phyloP scores from a whole-genome alignment of 225 moss, liverwort and hornwort species.

The Takakia lepidozioides region DNA sequence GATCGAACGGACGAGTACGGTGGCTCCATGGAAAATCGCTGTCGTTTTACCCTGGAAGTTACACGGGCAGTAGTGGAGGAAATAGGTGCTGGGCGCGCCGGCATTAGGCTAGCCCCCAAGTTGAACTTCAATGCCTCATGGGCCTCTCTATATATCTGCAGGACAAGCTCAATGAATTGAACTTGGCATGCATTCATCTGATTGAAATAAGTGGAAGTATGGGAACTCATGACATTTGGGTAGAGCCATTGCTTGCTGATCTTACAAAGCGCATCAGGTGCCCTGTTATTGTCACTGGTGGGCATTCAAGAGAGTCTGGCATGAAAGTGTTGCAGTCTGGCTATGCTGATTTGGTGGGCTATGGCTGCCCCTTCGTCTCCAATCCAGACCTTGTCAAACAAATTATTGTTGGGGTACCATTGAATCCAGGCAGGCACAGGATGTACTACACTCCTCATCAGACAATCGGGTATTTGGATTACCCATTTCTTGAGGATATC shows the following conservation, averaged over 20 bases:
- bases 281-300: conserved; percentile 39
- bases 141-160: conserved; percentile 28
- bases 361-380: conserved; percentile 44
- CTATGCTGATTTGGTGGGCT: conserved; percentile 41
- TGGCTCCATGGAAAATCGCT: conserved; percentile 25
- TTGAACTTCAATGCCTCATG: conserved; percentile 23
- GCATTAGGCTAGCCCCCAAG: conserved; percentile 23
- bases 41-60: conserved; percentile 24
- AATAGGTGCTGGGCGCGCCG: conserved; percentile 20
- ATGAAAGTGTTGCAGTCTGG: conserved; percentile 29
- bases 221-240: conserved; percentile 5
- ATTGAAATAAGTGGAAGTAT: conserved; percentile 40
- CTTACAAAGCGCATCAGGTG: conserved; percentile 20
- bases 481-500: conserved; percentile 54
- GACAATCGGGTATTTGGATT: conserved; percentile 51
- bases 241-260: conserved; percentile 1
- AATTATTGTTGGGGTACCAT: conserved; percentile 18
- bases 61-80: conserved; percentile 19
- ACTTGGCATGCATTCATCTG: conserved; percentile 42
- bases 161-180: conserved; percentile 33
- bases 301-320: conserved; percentile 28
- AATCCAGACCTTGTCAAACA: conserved; percentile 54
- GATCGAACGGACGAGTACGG: conserved; percentile 37
- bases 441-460: conserved; percentile 40
- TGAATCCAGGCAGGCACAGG: conserved; percentile 16